A percentile compares a stretch with the other conserved stretches of the same genome.
Evolutionary conservation across 352 stramenopile species (phyloP).

Genomic region (Phytophthora sojae): DNA sequence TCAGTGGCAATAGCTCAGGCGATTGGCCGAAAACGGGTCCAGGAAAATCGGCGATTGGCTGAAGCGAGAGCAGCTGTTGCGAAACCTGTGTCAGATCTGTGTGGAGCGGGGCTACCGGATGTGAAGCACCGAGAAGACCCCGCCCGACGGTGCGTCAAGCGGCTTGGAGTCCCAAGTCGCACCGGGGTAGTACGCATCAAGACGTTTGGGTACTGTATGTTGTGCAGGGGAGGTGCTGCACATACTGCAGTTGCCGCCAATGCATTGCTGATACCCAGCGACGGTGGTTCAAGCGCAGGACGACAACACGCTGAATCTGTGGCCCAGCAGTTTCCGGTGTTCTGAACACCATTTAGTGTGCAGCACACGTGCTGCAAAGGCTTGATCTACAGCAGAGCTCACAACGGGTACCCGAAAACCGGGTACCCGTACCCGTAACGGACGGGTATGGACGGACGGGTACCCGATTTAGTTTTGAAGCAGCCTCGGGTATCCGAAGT

Average conservation of each 20-base stretch:
- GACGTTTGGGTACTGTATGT: no score
- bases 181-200: no score
- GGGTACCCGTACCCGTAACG: no score
- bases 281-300: constrained; percentile 3
- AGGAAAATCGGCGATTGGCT: neutral
- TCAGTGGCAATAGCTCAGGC: neutral
- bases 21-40: constrained; percentile 5
- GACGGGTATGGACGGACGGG: no score
- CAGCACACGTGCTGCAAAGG: no score
- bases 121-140: neutral
- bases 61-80: neutral
- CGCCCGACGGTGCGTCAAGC: neutral
- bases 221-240: no score
- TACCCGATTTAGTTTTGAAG: no score
- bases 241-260: no score
- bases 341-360: constrained; percentile 4
- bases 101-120: constrained; percentile 1
- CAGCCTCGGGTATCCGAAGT: no score
- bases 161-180: neutral
- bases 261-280: no score
- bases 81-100: constrained; percentile 12
- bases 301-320: neutral
- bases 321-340: neutral
- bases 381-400: no score
- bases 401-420: no score